Base-by-base conservation (phyloP, 768 basidiomycete species). In the Trametes cubensis region DNA sequence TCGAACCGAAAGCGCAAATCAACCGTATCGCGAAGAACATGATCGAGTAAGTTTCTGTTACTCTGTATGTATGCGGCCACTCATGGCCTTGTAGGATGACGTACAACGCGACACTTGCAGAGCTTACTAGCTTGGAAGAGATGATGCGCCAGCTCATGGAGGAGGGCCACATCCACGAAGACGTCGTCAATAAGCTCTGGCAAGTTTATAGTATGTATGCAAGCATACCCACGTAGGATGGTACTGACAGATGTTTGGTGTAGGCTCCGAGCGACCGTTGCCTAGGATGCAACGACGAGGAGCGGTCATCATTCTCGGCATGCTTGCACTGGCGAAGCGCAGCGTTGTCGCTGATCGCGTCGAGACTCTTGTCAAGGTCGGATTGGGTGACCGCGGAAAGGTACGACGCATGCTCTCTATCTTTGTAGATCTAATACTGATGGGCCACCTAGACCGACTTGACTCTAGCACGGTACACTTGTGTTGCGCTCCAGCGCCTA, bases 91-190 rank as follows among this genome's bases (percentile, higher is more conserved):
- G 8, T 62, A 98, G 96, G 72, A 80, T 90, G 44, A 98, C 97
- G 0, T 95, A 94, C 70, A 86, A 89, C 17, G 92, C 96, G 1
- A 95, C 94, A 0, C 80, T 99, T 26, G 97, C 97, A 1, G 95
- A 98, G 72, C 77, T 99, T 44, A 99, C 95, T 1, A 95, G 94
- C 67, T 76, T 98, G 55, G 97, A 99, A 71, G 95, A 98, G 75
- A 89, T 98, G 82, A 88, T 99, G 87, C 84, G 92, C 45, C 92
- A 90, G 30, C 91, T 99, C 90, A 95, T 96, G 91, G 87, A 90
- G 8, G 92, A 95, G 50, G 85, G 83, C 3, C 87, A 87, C 38
- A 84, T 99, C 20, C 90, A 94, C 67, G 73, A 79, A 4, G 95
- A 97, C 59, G 89, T 98, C 47, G 86, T 95, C 65, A 80, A 84